These are phyloP conservation scores for Trichoderma aggressivum DNA, from an alignment of 2,329 filamentous ascomycete species.

Conservation along the genomic window DNA sequence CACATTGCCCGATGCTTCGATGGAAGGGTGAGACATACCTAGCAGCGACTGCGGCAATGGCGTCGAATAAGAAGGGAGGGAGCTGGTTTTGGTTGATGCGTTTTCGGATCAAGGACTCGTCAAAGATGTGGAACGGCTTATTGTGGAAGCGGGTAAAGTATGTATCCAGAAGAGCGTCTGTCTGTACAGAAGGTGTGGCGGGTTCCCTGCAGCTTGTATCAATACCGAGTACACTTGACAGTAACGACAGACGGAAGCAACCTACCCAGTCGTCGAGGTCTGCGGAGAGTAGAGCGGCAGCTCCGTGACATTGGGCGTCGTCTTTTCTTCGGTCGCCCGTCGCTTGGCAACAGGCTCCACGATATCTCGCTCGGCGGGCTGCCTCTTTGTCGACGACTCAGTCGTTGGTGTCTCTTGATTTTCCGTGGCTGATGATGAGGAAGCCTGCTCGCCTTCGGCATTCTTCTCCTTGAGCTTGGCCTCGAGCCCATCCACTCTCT, in stretches of 20 bases:
- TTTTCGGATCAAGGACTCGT: constrained; percentile 72
- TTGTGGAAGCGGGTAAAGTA: constrained; percentile 79
- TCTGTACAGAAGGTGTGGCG: constrained; percentile 46
- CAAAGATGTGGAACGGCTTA: constrained; percentile 77
- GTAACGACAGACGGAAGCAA: background rate
- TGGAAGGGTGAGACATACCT: constrained; percentile 43
- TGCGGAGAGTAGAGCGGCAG: constrained; percentile 15
- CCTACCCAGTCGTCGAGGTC: background rate
- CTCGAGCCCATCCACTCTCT: constrained; percentile 81
- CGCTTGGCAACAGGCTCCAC: constrained; percentile 41
- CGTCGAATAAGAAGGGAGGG: constrained; percentile 50
- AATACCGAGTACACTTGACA: background rate
- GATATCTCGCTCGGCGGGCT: background rate
- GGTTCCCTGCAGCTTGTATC: constrained; percentile 37
- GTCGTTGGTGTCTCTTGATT: constrained; percentile 17
- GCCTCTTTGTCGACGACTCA: constrained; percentile 1
- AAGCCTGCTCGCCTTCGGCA: constrained; percentile 27
- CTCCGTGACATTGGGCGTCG: constrained; percentile 23
- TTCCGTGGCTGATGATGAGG: constrained; percentile 26
- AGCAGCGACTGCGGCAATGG: constrained; percentile 60
- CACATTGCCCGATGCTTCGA: background rate
- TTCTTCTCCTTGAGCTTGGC: constrained; percentile 72
- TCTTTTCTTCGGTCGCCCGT: constrained; percentile 35
- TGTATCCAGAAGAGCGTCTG: constrained; percentile 66
- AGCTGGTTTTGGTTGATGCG: constrained; percentile 67